These are phyloP conservation scores for Nicotiana otophora DNA, from an alignment of 257 asterid genomes.

Conservation along the genomic window DNA sequence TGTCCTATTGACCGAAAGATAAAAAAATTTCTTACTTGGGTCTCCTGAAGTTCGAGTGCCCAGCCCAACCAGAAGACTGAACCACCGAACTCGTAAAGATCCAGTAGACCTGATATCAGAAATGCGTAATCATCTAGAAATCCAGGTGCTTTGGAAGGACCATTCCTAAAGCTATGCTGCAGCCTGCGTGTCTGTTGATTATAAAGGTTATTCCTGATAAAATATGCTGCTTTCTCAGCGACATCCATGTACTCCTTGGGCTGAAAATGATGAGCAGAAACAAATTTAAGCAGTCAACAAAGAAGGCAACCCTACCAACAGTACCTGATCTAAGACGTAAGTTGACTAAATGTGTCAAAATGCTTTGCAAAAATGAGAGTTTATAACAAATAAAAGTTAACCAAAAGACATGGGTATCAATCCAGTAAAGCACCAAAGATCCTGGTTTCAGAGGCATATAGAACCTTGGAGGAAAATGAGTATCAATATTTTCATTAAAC, in stretches of 20 bases:
- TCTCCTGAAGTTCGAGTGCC: constrained; percentile 81
- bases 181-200: constrained; percentile 46
- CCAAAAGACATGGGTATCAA: not conserved
- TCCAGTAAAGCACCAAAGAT: not conserved
- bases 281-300: constrained; percentile 12
- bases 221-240: constrained; percentile 78
- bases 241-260: constrained; percentile 78
- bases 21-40: constrained; percentile 40
- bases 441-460: not conserved
- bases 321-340: not conserved
- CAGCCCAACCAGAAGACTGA: constrained; percentile 72
- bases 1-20: not conserved
- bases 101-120: constrained; percentile 66
- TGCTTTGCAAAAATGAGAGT: not conserved
- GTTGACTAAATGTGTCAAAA: not conserved
- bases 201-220: constrained; percentile 69
- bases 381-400: not conserved
- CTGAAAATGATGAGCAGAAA: constrained; percentile 26
- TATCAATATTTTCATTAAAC: not conserved
- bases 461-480: not conserved
- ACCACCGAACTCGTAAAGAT: constrained; percentile 77
- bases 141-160: constrained; percentile 91
- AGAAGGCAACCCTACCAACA: not conserved
- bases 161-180: constrained; percentile 86
- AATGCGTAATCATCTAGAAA: constrained; percentile 89